Evolutionary conservation across 805 yeast species (phyloP).

Genomic region (Starmerella apicola): DNA sequence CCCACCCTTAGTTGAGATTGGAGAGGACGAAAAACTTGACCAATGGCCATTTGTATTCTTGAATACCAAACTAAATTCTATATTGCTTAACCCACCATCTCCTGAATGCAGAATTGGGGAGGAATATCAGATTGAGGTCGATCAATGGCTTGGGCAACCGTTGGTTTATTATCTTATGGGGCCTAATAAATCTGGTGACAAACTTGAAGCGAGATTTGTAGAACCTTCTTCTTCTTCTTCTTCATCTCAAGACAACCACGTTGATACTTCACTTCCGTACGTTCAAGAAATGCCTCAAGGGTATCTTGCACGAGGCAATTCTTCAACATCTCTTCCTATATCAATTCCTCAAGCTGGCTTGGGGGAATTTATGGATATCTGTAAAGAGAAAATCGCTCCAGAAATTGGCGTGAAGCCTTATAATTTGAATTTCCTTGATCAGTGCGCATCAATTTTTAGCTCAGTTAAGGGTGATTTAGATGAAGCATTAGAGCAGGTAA

Average conservation of each 20-base stretch:
- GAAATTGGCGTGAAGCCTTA: constrained; percentile 40
- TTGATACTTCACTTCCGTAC: constrained; percentile 37
- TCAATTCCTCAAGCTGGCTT: constrained; percentile 44
- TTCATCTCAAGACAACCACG: constrained; percentile 16
- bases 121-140: constrained; percentile 48
- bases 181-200: not conserved
- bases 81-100: constrained; percentile 68
- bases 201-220: constrained; percentile 7
- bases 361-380: constrained; percentile 43
- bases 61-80: too few species aligned
- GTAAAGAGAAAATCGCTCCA: constrained; percentile 43
- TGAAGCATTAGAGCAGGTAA: constrained; percentile 37
- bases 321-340: constrained; percentile 44
- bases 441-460: constrained; percentile 45
- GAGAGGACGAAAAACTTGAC: too few species aligned
- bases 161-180: constrained; percentile 47
- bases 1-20: too few species aligned
- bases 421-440: constrained; percentile 77
- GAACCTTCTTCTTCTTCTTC: too few species aligned
- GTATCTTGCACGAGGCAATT: constrained; percentile 66
- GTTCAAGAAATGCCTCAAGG: constrained; percentile 68
- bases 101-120: constrained; percentile 68
- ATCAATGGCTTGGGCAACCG: constrained; percentile 53
- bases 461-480: constrained; percentile 39
- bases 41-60: constrained; percentile 70